A percentile compares a stretch with the other conserved stretches of the same genome.
phyloP scores from a whole-genome alignment of 441 rosid genomes.

The Kokia cookei region DNA sequence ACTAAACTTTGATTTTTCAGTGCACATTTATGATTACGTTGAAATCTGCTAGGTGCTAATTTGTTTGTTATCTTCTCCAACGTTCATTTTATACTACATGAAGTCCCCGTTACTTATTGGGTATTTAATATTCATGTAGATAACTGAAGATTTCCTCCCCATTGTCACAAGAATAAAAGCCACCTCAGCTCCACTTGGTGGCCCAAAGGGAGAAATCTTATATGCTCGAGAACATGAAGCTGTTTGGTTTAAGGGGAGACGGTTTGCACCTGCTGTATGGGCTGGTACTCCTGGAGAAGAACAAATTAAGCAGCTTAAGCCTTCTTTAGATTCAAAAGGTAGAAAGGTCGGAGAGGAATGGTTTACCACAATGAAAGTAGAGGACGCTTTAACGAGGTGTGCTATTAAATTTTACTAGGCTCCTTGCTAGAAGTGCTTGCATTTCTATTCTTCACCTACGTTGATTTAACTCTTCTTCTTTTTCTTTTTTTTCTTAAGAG shows the following conservation, averaged over 20 bases:
- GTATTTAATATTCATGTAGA: constrained; percentile 35
- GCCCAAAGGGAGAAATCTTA: constrained; percentile 79
- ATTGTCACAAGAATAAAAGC: constrained; percentile 75
- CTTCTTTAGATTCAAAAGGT: constrained; percentile 88
- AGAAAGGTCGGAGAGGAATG: constrained; percentile 98
- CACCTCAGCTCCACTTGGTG: constrained; percentile 69
- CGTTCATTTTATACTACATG: not conserved
- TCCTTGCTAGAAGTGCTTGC: not conserved
- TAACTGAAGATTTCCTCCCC: constrained; percentile 79
- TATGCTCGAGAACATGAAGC: constrained; percentile 94
- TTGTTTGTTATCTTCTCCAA: not conserved
- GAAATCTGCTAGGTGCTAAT: not conserved
- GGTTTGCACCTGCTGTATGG: constrained; percentile 76
- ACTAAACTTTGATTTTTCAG: not conserved
- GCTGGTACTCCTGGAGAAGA: constrained; percentile 91
- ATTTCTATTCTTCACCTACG: not conserved
- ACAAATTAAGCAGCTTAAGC: constrained; percentile 87
- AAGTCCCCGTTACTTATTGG: not conserved
- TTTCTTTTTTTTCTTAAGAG: not conserved
- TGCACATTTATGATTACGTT: not conserved
- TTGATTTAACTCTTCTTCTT: not conserved
- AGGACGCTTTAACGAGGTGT: constrained; percentile 75
- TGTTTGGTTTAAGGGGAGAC: constrained; percentile 95
- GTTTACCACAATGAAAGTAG: constrained; percentile 84
- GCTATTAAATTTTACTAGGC: not conserved